These are phyloP conservation scores for Rubia balearica DNA, from an alignment of 305 asterid genomes.

Conservation along the genomic window DNA sequence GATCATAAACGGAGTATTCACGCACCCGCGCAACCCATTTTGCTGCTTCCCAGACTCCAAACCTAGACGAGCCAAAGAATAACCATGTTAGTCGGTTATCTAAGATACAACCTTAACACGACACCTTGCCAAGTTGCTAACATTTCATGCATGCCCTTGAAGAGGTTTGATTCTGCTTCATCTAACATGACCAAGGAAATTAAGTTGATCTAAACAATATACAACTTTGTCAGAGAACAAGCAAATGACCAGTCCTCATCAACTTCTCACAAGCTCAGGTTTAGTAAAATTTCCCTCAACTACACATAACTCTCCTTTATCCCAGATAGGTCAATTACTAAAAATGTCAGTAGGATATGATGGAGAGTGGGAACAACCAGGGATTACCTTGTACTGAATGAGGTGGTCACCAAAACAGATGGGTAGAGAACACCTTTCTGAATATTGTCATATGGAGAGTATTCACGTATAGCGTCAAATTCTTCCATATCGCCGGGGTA, in stretches of 20 bases:
- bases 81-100: neutral
- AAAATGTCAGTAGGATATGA: neutral
- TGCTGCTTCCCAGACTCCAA: constrained; percentile 97
- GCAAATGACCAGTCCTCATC: too few species aligned
- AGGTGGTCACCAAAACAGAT: constrained; percentile 72
- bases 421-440: constrained; percentile 52
- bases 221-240: too few species aligned
- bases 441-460: constrained; percentile 85
- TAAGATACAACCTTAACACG: neutral
- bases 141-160: too few species aligned
- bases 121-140: too few species aligned
- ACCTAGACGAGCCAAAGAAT: constrained; percentile 38
- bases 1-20: constrained; percentile 62
- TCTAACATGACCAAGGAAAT: too few species aligned
- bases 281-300: too few species aligned
- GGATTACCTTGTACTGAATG: constrained; percentile 66
- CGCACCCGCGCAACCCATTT: constrained; percentile 88
- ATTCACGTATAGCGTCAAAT: constrained; percentile 73
- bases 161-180: too few species aligned
- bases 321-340: neutral
- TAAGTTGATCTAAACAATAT: too few species aligned
- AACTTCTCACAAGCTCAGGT: too few species aligned
- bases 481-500: constrained; percentile 84
- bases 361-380: neutral
- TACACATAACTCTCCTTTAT: too few species aligned